A percentile compares a stretch with the other conserved stretches of the same genome.
Conservation (phyloP, 495 filamentous ascomycete species). For the Cercophora newfieldiana region DNA sequence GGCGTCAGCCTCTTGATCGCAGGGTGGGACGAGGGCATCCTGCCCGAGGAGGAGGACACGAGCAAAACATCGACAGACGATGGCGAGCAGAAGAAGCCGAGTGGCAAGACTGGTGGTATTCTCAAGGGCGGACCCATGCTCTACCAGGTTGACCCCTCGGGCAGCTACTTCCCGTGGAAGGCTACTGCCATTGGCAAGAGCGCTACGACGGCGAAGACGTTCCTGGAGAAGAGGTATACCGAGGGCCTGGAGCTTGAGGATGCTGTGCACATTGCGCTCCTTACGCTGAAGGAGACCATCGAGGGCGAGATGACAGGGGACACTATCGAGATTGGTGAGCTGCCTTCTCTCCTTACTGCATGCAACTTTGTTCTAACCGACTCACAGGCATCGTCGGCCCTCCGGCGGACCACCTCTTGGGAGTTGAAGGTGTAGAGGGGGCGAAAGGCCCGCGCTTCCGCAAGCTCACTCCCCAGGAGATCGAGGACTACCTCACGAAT, state of each 20-base stretch:
- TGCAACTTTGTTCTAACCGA: slow-evolving; percentile 30
- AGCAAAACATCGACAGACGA: slow-evolving; percentile 52
- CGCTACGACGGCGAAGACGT: slow-evolving; percentile 96
- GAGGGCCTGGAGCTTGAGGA: slow-evolving; percentile 97
- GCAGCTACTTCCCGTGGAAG: slow-evolving; percentile 99
- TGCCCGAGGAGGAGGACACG: slow-evolving; percentile 62
- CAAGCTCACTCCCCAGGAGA: slow-evolving; percentile 95
- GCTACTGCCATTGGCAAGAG: slow-evolving; percentile 98
- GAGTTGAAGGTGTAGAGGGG: slow-evolving; percentile 88
- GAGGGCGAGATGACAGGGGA: slow-evolving; percentile 99
- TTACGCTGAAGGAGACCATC: slow-evolving; percentile 98
- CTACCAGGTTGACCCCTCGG: slow-evolving; percentile 97
- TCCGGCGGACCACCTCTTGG: slow-evolving; percentile 87
- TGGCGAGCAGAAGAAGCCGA: slow-evolving; percentile 66
- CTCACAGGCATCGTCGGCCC: slow-evolving; percentile 87
- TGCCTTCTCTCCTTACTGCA: not conserved
- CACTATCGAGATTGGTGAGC: slow-evolving; percentile 94
- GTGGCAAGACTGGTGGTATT: slow-evolving; percentile 87
- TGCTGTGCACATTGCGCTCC: slow-evolving; percentile 94
- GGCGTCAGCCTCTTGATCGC: slow-evolving; percentile 93
- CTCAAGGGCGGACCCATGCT: slow-evolving; percentile 94
- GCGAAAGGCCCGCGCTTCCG: slow-evolving; percentile 89
- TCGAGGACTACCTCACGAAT: slow-evolving; percentile 98
- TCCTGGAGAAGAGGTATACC: slow-evolving; percentile 97
- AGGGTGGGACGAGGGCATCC: slow-evolving; percentile 95